Base-by-base conservation (phyloP, 108 stramenopile species). In the Stephanodiscus minutulus region DNA sequence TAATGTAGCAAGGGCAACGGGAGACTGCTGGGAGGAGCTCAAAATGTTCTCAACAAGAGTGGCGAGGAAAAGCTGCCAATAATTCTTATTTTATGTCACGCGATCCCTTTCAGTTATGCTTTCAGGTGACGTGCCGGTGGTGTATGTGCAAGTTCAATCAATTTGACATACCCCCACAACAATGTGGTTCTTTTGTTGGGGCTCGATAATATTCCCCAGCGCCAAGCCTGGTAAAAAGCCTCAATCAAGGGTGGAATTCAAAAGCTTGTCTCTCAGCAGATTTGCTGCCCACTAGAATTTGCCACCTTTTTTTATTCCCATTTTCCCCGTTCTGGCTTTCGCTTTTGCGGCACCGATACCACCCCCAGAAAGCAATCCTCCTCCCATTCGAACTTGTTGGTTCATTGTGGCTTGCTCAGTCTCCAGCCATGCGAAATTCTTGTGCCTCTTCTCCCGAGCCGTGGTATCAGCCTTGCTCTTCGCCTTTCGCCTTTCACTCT, bases 361-460 rank as follows among this genome's bases (percentile, higher is more conserved):
- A 55, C 94, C 94, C 20, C 94, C 96, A 49, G 72, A 85, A 33
- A 95, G 68, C 17, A 96, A 76, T 0, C 92, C 93, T 13, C 91
- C 93, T 44, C 94, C 94, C 69, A 83, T 67, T 48, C 86, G 58
- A 2, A 97, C 96, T 78, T 95, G 94, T 61, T 93, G 86, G 65
- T 97, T 97, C 87, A 97, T 90, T 52, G 93, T 86, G 15, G 92
- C 96, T 73, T 93, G 91, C 53, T 97, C 93, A 21, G 84, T 73
- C 77, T 97, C 94, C 81, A 97, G 48, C 94, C 93, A 97, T 44
- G 90, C 88, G 79, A 80, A 94, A 77, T 94, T 95, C 86, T 92
- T 91, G 47, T 91, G 75, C 29, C 93, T 84, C 66, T 89, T 87
- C 17, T 86, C 91, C 20, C 85, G 76, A 1, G 86, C 91, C 73